These are phyloP conservation scores for Endoconidiophora laricicola DNA, from an alignment of 2,329 filamentous ascomycete genomes.

Conservation along the genomic window DNA sequence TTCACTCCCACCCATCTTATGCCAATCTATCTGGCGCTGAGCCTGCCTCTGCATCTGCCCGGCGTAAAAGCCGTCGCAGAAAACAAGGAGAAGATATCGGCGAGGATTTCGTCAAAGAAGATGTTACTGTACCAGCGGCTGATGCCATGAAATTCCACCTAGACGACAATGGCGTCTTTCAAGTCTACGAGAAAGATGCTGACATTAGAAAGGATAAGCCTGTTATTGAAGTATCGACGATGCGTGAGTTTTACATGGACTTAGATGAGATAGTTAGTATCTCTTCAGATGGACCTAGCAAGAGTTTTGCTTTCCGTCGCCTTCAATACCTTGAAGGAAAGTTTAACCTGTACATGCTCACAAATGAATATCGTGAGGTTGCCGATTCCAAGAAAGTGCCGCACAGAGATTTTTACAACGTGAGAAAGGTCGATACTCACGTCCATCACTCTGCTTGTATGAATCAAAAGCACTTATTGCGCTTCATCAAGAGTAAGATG, in stretches of 20 bases:
- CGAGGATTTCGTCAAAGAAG: slow-evolving; percentile 74
- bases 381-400: slow-evolving; percentile 96
- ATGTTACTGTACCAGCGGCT: slow-evolving; percentile 43
- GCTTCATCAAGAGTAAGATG: slow-evolving; percentile 99
- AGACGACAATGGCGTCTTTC: slow-evolving; percentile 75
- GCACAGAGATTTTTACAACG: slow-evolving; percentile 97
- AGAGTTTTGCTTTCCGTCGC: slow-evolving; percentile 90
- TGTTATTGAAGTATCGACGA: slow-evolving; percentile 69
- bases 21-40: slow-evolving; percentile 13
- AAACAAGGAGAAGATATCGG: slow-evolving; percentile 86
- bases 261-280: slow-evolving; percentile 71
- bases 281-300: slow-evolving; percentile 90
- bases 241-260: slow-evolving; percentile 92
- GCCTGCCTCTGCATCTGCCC: slow-evolving; percentile 15
- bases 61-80: slow-evolving; percentile 23
- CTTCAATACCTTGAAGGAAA: slow-evolving; percentile 93
- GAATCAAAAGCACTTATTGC: slow-evolving; percentile 96
- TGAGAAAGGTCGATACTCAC: slow-evolving; percentile 95
- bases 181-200: slow-evolving; percentile 59
- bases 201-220: slow-evolving; percentile 47
- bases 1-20: slow-evolving; percentile 21
- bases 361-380: slow-evolving; percentile 96
- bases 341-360: slow-evolving; percentile 80
- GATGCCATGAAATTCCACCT: slow-evolving; percentile 61
- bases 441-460: slow-evolving; percentile 98